These are phyloP conservation scores for Ogataea philodendri DNA, from an alignment of 805 yeast species.

Conservation along the genomic window DNA sequence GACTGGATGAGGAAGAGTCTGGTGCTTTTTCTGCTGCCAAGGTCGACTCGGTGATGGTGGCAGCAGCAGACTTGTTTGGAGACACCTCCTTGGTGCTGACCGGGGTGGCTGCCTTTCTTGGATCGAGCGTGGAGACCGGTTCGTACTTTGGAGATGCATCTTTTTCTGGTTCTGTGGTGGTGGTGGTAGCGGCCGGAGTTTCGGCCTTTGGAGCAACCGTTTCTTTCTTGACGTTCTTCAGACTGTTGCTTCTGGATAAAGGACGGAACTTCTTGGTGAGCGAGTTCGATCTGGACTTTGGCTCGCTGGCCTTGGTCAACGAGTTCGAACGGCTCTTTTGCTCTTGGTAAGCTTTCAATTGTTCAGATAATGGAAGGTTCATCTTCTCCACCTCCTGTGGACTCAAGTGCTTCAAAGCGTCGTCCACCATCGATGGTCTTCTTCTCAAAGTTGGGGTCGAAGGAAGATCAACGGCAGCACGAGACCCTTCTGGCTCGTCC, in stretches of 20 bases:
- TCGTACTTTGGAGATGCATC: no score
- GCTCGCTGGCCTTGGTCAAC: conserved; percentile 43
- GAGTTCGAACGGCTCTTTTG: conserved; percentile 44
- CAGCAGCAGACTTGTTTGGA: neutral
- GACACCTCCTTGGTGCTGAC: neutral
- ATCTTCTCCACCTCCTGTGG: conserved; percentile 30
- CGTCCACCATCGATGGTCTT: conserved; percentile 35
- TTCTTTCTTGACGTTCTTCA: conserved; percentile 17
- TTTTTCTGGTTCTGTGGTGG: neutral
- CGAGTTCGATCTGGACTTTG: conserved; percentile 25
- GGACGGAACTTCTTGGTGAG: conserved; percentile 18
- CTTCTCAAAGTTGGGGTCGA: conserved; percentile 16
- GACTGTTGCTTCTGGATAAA: conserved; percentile 24
- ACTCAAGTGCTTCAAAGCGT: conserved; percentile 27
- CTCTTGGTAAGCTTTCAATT: conserved; percentile 26
- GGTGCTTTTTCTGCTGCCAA: no score
- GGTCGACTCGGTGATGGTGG: no score
- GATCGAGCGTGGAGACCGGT: no score
- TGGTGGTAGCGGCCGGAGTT: conserved; percentile 13
- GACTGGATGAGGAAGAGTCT: no score
- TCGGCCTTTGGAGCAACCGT: conserved; percentile 8
- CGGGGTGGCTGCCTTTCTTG: no score
- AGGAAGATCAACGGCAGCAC: conserved; percentile 10
- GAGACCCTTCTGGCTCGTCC: conserved; percentile 19
- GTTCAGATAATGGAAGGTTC: conserved; percentile 31